These are phyloP conservation scores for Cenchrus purpureus DNA, from an alignment of 176 grass and related monocot species.

Conservation along the genomic window DNA sequence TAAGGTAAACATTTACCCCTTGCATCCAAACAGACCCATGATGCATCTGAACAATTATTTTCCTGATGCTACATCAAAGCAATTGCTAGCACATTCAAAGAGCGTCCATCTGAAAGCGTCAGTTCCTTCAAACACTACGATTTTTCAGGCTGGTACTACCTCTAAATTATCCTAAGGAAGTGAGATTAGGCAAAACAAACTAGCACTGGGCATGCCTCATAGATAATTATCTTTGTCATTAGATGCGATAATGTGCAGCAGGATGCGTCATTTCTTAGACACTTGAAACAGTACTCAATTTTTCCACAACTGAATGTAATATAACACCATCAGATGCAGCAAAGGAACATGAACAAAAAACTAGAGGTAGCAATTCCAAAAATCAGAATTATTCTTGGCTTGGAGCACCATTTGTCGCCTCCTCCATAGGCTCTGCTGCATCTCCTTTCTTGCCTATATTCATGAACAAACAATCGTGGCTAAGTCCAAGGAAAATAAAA, in stretches of 20 bases:
- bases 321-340: slow-evolving; percentile 59
- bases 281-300: slow-evolving; percentile 44
- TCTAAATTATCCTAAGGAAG: neutral
- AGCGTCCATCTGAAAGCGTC: neutral
- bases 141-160: neutral
- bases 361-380: slow-evolving; percentile 42
- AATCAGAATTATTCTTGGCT: slow-evolving; percentile 53
- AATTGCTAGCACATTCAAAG: neutral
- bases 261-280: slow-evolving; percentile 33
- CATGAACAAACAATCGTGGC: slow-evolving; percentile 9
- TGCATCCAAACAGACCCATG: too few species aligned
- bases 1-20: too few species aligned
- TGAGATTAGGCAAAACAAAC: neutral
- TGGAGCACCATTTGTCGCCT: slow-evolving; percentile 59
- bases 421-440: slow-evolving; percentile 71
- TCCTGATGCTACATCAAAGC: too few species aligned
- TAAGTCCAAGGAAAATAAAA: slow-evolving; percentile 3
- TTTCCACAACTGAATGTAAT: slow-evolving; percentile 57
- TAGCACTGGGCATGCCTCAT: neutral
- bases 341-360: slow-evolving; percentile 42
- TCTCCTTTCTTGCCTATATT: slow-evolving; percentile 85
- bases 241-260: slow-evolving; percentile 33
- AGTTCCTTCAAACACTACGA: neutral
- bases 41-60: neutral
- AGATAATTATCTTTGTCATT: slow-evolving; percentile 43